Evolutionary conservation across 163 green algal genomes (phyloP), one percentile per base, ranked within the genome.

Genomic region (Scenedesmus sp.): DNA sequence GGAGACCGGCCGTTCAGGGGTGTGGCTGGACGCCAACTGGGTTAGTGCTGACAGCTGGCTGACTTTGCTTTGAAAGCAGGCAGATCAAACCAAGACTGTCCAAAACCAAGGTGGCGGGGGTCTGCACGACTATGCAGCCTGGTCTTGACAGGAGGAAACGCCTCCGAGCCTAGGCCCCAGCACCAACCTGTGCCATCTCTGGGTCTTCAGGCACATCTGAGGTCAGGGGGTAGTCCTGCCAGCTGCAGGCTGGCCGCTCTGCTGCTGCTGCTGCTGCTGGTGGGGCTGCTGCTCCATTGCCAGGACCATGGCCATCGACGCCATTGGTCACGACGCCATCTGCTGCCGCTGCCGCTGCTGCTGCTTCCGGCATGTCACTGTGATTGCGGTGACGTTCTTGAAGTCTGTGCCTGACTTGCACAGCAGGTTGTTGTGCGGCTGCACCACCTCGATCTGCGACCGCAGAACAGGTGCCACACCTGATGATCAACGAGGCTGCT

Each of bases 351-450:
- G 82, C 76, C 82, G 82, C 76, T 65, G 35, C 72, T 61, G 56
- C 61, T 80, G 53, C 83, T 81, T n/a, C 53, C 51, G 79, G 79
- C 30, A 81, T n/a, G 46, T 86, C n/a, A 87, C 42, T 10, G 46
- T 72, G 24, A 96, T 76, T 13, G 86, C 12, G 0, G 91, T 95
- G 26, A 97, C 65, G 43, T 97, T 92, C 5, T 93, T 92, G 87
- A 97, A 97, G 90, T 97, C 95, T 35, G 94, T 96, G 42, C 96
- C 96, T 13, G 89, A 95, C 92, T 97, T 97, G 91, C 96, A 89
- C 53, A 98, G 85, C 10, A 95, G 91, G 35, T 91, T 96, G 88
- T 91, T 92, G 70, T 97, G 90, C 2, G 94, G 94, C 73, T 93
- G 24, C 12, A 65, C 72, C 12, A 76, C 9, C 26, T 87, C 88